Percentiles rank a stretch among this genome's conserved stretches.
Evolutionary conservation across 352 stramenopile species (phyloP).

Genomic region (Phytophthora pisi): DNA sequence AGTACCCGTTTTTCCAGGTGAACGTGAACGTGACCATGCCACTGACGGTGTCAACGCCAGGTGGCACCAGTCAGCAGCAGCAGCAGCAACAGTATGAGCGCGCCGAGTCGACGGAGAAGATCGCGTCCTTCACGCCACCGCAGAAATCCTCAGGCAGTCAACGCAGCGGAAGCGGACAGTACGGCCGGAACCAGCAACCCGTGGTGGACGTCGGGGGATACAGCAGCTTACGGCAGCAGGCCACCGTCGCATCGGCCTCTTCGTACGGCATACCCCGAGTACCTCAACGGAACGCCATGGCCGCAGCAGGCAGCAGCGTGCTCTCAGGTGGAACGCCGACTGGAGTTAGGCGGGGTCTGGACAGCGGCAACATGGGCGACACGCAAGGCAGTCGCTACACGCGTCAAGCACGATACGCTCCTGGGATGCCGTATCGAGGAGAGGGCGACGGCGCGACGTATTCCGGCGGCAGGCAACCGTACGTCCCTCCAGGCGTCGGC

Average conservation of each 20-base stretch:
- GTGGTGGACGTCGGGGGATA: slow-evolving; percentile 46
- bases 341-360: slow-evolving; percentile 43
- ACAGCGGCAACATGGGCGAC: slow-evolving; percentile 56
- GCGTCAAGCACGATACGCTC: slow-evolving; percentile 77
- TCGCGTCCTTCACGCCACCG: slow-evolving; percentile 61
- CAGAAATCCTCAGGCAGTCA: slow-evolving; percentile 57
- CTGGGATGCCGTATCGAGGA: slow-evolving; percentile 57
- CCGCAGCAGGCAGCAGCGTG: slow-evolving; percentile 68
- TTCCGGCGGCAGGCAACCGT: slow-evolving; percentile 58
- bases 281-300: slow-evolving; percentile 73
- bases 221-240: slow-evolving; percentile 47
- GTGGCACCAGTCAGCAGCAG: slow-evolving; percentile 44
- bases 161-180: slow-evolving; percentile 47
- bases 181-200: slow-evolving; percentile 63
- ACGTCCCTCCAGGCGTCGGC: slow-evolving; percentile 38
- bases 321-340: slow-evolving; percentile 62
- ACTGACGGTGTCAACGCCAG: slow-evolving; percentile 69
- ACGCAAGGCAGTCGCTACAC: slow-evolving; percentile 76
- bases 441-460: slow-evolving; percentile 67
- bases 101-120: slow-evolving; percentile 42
- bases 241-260: slow-evolving; percentile 15
- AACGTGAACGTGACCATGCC: slow-evolving; percentile 78
- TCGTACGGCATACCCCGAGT: slow-evolving; percentile 52
- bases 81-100: slow-evolving; percentile 62
- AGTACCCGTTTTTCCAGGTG: slow-evolving; percentile 96